phyloP scores from a whole-genome alignment of 768 basidiomycete species.

The Rubroboletus pulcherrimus region DNA sequence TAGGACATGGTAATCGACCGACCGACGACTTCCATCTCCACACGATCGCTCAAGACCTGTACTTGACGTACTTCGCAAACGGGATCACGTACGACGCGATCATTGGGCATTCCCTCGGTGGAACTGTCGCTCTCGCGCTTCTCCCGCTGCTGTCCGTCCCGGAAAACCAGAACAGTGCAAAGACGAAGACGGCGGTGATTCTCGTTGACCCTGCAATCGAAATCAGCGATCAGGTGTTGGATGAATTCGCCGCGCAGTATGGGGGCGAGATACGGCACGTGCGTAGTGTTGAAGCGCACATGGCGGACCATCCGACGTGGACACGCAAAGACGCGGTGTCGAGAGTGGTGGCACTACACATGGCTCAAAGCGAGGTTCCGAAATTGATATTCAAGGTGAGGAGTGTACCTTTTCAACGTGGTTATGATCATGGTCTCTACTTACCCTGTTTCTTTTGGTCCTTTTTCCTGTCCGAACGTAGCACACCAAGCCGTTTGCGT shows the following conservation, averaged over 20 bases:
- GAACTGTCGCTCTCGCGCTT: constrained; percentile 6
- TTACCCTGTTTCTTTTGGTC: not conserved
- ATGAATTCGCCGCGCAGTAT: not conserved
- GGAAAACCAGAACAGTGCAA: not conserved
- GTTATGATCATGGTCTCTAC: not conserved
- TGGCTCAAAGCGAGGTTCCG: constrained; percentile 4
- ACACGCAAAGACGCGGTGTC: constrained; percentile 11
- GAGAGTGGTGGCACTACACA: constrained; percentile 9
- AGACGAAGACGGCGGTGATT: not conserved
- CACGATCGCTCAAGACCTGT: constrained; percentile 12
- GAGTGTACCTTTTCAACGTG: not conserved
- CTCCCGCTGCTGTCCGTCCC: constrained; percentile 6
- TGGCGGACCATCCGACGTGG: constrained; percentile 14
- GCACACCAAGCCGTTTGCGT: constrained; percentile 17
- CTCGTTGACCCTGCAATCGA: constrained; percentile 17
- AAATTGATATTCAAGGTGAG: constrained; percentile 8
- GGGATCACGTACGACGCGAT: constrained; percentile 13
- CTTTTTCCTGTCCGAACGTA: not conserved
- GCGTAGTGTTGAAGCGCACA: constrained; percentile 4
- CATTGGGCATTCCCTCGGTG: constrained; percentile 18
- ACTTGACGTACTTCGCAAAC: constrained; percentile 13
- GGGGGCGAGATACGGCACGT: not conserved
- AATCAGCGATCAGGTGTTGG: not conserved
- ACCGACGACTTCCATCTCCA: constrained; percentile 10
- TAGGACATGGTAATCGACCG: constrained; percentile 14